phyloP scores from a whole-genome alignment of 2,329 filamentous ascomycete species.

The Aspergillus awamori region DNA sequence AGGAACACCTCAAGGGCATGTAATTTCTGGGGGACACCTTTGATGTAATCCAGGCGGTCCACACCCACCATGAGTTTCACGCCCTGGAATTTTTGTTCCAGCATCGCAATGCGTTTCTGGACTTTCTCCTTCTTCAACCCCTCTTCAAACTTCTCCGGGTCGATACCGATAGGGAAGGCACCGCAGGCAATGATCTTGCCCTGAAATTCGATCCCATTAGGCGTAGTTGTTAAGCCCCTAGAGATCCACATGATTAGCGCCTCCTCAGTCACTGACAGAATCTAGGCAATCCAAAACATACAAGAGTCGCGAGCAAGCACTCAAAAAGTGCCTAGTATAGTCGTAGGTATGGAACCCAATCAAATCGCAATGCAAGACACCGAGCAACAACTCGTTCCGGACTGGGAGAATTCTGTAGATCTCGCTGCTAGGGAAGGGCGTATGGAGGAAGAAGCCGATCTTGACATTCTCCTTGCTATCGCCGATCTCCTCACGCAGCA shows the following conservation, averaged over 20 bases:
- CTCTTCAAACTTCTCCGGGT: slow-evolving; percentile 93
- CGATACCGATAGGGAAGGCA: slow-evolving; percentile 96
- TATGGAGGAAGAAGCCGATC: slow-evolving; percentile 98
- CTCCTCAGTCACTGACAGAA: slow-evolving; percentile 5
- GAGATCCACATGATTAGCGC: slow-evolving; percentile 17
- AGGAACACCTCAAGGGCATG: slow-evolving; percentile 96
- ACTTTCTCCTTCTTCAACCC: slow-evolving; percentile 84
- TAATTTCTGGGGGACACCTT: slow-evolving; percentile 95
- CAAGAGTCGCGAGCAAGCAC: slow-evolving; percentile 92
- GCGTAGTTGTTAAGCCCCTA: slow-evolving; percentile 67
- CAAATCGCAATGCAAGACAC: slow-evolving; percentile 88
- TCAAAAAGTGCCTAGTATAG: slow-evolving; percentile 96
- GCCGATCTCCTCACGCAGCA: slow-evolving; percentile 89
- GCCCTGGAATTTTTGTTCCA: slow-evolving; percentile 89
- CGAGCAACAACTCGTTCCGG: slow-evolving; percentile 81
- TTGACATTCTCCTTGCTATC: slow-evolving; percentile 85
- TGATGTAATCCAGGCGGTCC: slow-evolving; percentile 97
- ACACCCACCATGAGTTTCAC: slow-evolving; percentile 97
- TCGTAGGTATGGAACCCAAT: slow-evolving; percentile 99
- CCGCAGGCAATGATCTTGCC: slow-evolving; percentile 88
- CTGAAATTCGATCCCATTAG: slow-evolving; percentile 89
- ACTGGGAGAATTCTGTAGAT: slow-evolving; percentile 96
- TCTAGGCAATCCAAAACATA: slow-evolving; percentile 45
- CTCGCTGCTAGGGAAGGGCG: slow-evolving; percentile 93
- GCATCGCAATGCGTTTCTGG: slow-evolving; percentile 79